phyloP scores from a whole-genome alignment of 129 eudicot species.

The Ambrosia artemisiifolia region DNA sequence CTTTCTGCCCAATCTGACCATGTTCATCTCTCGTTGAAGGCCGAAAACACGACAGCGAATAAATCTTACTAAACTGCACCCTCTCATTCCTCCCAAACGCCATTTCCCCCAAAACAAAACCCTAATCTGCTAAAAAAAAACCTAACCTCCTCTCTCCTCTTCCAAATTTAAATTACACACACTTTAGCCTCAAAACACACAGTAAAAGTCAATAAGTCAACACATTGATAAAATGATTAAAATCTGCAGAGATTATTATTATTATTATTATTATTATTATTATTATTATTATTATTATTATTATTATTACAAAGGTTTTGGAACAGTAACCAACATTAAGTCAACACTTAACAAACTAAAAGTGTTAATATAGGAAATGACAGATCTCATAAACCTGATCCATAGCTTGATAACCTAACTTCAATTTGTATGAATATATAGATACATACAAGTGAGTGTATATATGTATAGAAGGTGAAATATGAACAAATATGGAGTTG shows the following conservation, averaged over 20 bases:
- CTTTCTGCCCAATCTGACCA: constrained; percentile 65
- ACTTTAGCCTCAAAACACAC: constrained; percentile 4
- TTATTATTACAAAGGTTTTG: constrained; percentile 5
- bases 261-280: constrained; percentile 3
- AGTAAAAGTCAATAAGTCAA: constrained; percentile 22
- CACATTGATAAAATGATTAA: constrained; percentile 23
- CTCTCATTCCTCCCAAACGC: constrained; percentile 40
- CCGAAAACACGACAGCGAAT: constrained; percentile 66
- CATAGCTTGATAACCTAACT: neutral
- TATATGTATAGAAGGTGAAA: neutral
- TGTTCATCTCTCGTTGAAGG: constrained; percentile 61
- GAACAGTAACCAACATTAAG: constrained; percentile 11
- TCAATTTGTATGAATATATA: neutral
- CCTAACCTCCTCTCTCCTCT: neutral
- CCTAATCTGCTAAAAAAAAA: constrained; percentile 11
- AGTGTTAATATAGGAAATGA: constrained; percentile 13
- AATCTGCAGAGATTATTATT: neutral
- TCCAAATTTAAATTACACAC: constrained; percentile 18
- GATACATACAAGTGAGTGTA: neutral
- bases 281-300: neutral
- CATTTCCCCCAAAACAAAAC: constrained; percentile 29
- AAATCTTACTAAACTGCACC: constrained; percentile 67
- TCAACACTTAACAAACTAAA: constrained; percentile 17
- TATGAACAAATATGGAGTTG: neutral
- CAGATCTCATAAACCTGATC: constrained; percentile 35